phyloP scores from a whole-genome alignment of 768 basidiomycete genomes.

The Clavaria fumosa region DNA sequence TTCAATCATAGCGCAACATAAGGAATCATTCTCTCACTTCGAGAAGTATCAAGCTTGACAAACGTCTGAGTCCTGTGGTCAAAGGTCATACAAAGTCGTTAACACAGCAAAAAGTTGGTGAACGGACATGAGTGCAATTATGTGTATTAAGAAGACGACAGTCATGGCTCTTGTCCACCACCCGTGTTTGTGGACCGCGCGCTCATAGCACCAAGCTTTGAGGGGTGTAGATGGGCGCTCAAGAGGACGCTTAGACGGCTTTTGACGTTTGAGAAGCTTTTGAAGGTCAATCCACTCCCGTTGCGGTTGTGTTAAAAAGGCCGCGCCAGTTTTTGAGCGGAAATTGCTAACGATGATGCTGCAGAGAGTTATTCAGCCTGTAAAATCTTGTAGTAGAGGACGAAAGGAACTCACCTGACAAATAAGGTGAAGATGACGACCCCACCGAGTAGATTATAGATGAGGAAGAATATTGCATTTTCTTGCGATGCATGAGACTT shows the following conservation, averaged over 20 bases:
- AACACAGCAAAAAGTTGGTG: neutral
- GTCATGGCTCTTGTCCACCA: conserved; percentile 84
- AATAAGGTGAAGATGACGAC: conserved; percentile 84
- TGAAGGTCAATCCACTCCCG: conserved; percentile 90
- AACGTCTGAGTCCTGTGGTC: conserved; percentile 68
- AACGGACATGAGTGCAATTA: conserved; percentile 66
- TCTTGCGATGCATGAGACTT: conserved; percentile 53
- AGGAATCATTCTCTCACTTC: conserved; percentile 31
- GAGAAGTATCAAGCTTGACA: conserved; percentile 36
- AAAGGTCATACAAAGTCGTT: neutral
- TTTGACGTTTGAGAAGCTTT: conserved; percentile 74
- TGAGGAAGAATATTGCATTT: conserved; percentile 83
- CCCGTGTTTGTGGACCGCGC: conserved; percentile 83
- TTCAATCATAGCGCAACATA: neutral
- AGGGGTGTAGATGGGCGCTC: conserved; percentile 35
- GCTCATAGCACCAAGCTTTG: conserved; percentile 80
- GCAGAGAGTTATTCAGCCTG: conserved; percentile 10
- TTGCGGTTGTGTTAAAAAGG: conserved; percentile 74
- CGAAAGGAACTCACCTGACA: conserved; percentile 46
- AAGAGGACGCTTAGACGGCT: conserved; percentile 71
- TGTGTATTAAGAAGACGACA: conserved; percentile 63
- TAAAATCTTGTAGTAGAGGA: neutral
- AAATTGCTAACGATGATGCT: conserved; percentile 97
- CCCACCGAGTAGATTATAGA: conserved; percentile 83
- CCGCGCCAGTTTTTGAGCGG: conserved; percentile 70